Conservation (phyloP, 2,329 filamentous ascomycete genomes). For the Clathrospora elynae region DNA sequence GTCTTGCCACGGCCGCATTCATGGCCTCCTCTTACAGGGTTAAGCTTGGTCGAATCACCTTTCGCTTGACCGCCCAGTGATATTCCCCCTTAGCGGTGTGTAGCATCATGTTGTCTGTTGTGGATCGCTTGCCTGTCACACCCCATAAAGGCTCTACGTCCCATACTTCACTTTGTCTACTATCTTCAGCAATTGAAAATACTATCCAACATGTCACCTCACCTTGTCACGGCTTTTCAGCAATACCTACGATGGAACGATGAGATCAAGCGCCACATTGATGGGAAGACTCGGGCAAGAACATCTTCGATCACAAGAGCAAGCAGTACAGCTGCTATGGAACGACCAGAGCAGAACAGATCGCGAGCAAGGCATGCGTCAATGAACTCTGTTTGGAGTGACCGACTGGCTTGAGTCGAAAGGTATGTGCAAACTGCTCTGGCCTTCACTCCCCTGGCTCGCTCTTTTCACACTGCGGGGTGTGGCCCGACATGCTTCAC, state of each 20-base stretch:
- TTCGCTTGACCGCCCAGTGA: conserved; percentile 2
- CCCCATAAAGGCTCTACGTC: background rate
- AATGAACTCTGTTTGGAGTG: conserved; percentile 3
- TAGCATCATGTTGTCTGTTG: background rate
- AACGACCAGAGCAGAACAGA: conserved; percentile 1
- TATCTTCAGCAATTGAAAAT: too few species aligned
- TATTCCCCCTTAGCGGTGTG: background rate
- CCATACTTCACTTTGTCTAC: too few species aligned
- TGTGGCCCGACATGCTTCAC: too few species aligned
- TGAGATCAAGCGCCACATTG: conserved; percentile 12
- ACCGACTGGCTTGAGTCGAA: background rate
- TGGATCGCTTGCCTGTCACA: background rate
- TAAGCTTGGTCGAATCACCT: background rate
- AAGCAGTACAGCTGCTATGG: background rate
- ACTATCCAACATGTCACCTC: conserved; percentile 12
- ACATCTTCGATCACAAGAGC: conserved; percentile 9
- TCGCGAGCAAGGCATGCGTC: conserved; percentile 3
- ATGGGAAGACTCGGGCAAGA: conserved; percentile 11
- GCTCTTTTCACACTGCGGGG: too few species aligned
- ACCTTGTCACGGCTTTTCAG: conserved; percentile 13
- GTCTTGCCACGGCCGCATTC: conserved; percentile 8
- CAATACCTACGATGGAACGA: conserved; percentile 13
- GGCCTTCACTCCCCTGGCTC: too few species aligned
- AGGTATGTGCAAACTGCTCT: background rate
- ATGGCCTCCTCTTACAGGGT: background rate